These are phyloP conservation scores for Pestalotiopsis sp. DNA, from an alignment of 2,329 filamentous ascomycete species.

Conservation along the genomic window DNA sequence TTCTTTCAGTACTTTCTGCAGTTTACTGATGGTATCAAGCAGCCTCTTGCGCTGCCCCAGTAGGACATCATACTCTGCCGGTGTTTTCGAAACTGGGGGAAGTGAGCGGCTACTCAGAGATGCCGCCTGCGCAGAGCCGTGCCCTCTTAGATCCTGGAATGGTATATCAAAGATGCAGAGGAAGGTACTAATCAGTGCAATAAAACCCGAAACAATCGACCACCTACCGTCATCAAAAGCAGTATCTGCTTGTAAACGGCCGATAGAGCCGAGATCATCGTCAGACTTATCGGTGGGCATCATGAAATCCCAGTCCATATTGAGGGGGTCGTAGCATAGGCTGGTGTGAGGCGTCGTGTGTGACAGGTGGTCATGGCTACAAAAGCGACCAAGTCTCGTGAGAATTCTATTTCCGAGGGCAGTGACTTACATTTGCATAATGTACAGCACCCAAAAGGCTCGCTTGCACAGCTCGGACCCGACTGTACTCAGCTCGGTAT, in stretches of 20 bases:
- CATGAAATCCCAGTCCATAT: slow-evolving; percentile 23
- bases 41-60: background rate
- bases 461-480: slow-evolving; percentile 22
- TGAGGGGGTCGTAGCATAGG: slow-evolving; percentile 19
- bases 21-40: background rate
- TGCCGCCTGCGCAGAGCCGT: background rate
- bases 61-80: background rate
- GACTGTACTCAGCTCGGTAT: slow-evolving; percentile 4
- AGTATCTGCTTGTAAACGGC: background rate
- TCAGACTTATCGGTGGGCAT: slow-evolving; percentile 20
- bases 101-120: background rate
- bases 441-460: slow-evolving; percentile 24
- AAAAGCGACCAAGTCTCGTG: background rate
- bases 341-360: slow-evolving; percentile 18
- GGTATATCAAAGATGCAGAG: slow-evolving; percentile 6
- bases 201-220: slow-evolving; percentile 20
- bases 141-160: background rate
- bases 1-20: background rate
- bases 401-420: background rate
- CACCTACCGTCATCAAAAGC: background rate
- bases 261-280: slow-evolving; percentile 5
- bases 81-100: background rate
- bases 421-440: slow-evolving; percentile 21
- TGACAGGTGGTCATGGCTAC: slow-evolving; percentile 19
- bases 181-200: slow-evolving; percentile 21